These are phyloP conservation scores for Penicillium psychrosexuale DNA, from an alignment of 2,329 filamentous ascomycete genomes.

Conservation along the genomic window DNA sequence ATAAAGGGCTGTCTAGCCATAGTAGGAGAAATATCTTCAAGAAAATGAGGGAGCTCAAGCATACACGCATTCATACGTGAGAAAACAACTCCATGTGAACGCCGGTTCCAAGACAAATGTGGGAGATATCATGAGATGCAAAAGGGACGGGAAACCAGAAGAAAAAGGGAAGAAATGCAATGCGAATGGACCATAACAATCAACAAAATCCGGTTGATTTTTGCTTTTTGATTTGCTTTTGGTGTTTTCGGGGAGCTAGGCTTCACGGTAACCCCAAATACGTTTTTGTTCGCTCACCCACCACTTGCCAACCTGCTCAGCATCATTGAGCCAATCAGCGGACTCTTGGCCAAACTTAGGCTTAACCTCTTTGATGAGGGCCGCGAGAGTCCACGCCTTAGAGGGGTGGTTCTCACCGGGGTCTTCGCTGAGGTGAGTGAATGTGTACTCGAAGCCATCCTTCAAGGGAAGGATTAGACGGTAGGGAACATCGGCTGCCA, in stretches of 20 bases:
- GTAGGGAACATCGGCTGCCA: conserved; percentile 72
- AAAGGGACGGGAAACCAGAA: conserved; percentile 2
- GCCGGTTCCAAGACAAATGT: background rate
- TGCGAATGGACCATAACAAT: background rate
- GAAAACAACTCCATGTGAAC: background rate
- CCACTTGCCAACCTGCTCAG: conserved; percentile 39
- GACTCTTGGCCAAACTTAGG: conserved; percentile 31
- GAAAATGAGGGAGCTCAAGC: background rate
- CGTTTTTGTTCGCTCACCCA: conserved; percentile 33
- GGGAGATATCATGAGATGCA: conserved; percentile 8
- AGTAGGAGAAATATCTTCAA: background rate
- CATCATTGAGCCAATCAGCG: conserved; percentile 35
- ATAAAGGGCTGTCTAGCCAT: background rate
- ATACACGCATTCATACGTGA: background rate
- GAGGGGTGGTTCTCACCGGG: conserved; percentile 33
- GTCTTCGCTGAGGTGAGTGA: conserved; percentile 35
- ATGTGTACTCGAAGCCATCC: conserved; percentile 59
- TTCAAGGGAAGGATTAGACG: conserved; percentile 69
- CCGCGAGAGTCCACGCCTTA: conserved; percentile 30
- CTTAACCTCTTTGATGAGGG: conserved; percentile 24
- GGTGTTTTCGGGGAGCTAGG: background rate
- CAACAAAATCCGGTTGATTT: background rate
- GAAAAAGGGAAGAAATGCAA: background rate
- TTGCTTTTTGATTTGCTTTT: background rate
- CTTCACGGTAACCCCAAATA: conserved; percentile 29